phyloP scores from a whole-genome alignment of 2,329 filamentous ascomycete species.

The Ambrosiella cleistominuta region DNA sequence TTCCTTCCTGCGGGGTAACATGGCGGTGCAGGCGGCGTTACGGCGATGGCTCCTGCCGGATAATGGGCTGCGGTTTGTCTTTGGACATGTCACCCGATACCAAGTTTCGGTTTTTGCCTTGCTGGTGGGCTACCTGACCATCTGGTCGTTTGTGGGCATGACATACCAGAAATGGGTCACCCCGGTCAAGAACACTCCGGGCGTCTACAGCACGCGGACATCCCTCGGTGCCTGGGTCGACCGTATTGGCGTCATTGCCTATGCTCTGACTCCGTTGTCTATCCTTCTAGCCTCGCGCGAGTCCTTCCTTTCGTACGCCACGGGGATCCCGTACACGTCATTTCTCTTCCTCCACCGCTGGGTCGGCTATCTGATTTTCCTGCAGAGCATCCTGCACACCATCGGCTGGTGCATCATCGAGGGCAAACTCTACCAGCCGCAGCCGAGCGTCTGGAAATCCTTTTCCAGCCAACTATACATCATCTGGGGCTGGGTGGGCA shows the following conservation, averaged over 20 bases:
- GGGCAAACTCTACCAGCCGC: slow-evolving; percentile 49
- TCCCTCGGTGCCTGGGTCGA: slow-evolving; percentile 51
- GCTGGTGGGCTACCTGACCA: slow-evolving; percentile 42
- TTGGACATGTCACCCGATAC: slow-evolving; percentile 50
- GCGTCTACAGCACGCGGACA: slow-evolving; percentile 44
- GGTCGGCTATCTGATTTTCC: slow-evolving; percentile 55
- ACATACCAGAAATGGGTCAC: slow-evolving; percentile 52
- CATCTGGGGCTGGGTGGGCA: slow-evolving; percentile 54
- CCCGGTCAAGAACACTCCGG: slow-evolving; percentile 39
- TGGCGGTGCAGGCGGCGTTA: slow-evolving; percentile 14
- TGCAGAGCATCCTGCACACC: slow-evolving; percentile 51
- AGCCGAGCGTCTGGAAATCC: slow-evolving; percentile 37
- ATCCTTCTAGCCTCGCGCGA: slow-evolving; percentile 51
- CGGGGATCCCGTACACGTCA: slow-evolving; percentile 56
- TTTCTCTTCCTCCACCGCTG: slow-evolving; percentile 67
- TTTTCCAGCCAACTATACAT: slow-evolving; percentile 52
- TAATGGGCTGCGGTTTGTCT: slow-evolving; percentile 31
- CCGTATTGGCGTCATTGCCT: slow-evolving; percentile 52
- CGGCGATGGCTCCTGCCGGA: slow-evolving; percentile 45
- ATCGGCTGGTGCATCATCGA: slow-evolving; percentile 54
- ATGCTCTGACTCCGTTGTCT: slow-evolving; percentile 54
- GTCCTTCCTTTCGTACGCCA: slow-evolving; percentile 50
- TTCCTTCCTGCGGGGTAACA: slow-evolving; percentile 3
- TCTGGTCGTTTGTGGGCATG: slow-evolving; percentile 55
- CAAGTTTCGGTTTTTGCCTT: slow-evolving; percentile 45